A percentile compares a stretch with the other conserved stretches of the same genome.
Conservation (phyloP, 225 moss, liverwort and hornwort species). For the Marchantia polymorpha region DNA sequence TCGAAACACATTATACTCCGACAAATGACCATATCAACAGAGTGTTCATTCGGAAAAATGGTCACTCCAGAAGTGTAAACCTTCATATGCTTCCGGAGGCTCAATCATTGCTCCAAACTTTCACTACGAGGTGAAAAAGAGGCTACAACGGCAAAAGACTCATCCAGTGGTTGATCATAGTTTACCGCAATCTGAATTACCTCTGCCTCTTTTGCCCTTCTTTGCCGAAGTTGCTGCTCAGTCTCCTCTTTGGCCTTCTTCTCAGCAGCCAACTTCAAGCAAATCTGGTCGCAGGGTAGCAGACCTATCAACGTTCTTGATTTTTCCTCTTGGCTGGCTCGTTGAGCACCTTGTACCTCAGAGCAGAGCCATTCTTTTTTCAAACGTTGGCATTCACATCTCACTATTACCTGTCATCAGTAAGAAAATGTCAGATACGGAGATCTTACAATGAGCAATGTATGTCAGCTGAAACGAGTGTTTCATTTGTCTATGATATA, state of each 20-base stretch:
- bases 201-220: slow-evolving; percentile 67
- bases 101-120: background rate
- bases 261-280: slow-evolving; percentile 54
- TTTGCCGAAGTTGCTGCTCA: slow-evolving; percentile 65
- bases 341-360: slow-evolving; percentile 63
- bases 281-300: slow-evolving; percentile 73
- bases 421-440: slow-evolving; percentile 1
- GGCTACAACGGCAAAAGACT: background rate
- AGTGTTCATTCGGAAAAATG: background rate
- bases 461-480: too few relatives aligned
- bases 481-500: too few relatives aligned
- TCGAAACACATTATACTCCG: background rate
- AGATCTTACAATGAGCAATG: too few relatives aligned
- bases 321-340: slow-evolving; percentile 32
- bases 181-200: slow-evolving; percentile 22
- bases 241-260: slow-evolving; percentile 55
- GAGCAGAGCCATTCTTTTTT: slow-evolving; percentile 88
- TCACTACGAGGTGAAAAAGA: background rate
- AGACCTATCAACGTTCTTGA: slow-evolving; percentile 58
- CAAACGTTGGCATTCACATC: slow-evolving; percentile 79
- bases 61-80: background rate
- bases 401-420: slow-evolving; percentile 63
- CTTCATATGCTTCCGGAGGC: background rate
- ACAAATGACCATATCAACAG: too few relatives aligned
- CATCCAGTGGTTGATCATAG: background rate